phyloP scores from a whole-genome alignment of 148 eudicot species.

The Nepenthes mirabilis region DNA sequence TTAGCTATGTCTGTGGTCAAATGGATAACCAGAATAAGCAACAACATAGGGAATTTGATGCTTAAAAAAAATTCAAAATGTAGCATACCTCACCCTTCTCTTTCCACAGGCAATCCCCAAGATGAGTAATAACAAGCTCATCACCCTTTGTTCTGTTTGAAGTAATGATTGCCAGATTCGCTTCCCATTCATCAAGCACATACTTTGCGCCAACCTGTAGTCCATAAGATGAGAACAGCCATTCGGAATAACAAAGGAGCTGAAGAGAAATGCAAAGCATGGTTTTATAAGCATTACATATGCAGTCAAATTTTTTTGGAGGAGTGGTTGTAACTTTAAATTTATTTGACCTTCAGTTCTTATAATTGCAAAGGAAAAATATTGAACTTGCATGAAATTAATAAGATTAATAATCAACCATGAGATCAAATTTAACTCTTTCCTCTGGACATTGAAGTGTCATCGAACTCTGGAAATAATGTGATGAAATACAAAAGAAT shows the following conservation, averaged over 20 bases:
- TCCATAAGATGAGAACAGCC: background rate
- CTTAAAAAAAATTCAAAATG: background rate
- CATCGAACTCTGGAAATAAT: too few species aligned
- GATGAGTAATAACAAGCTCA: slow-evolving; percentile 83
- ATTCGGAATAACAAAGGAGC: too few species aligned
- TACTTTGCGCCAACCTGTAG: slow-evolving; percentile 29
- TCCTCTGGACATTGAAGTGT: too few species aligned
- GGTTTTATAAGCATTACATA: too few species aligned
- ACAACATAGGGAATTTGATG: background rate
- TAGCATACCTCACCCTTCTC: slow-evolving; percentile 60
- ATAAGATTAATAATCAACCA: too few species aligned
- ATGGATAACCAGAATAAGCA: background rate
- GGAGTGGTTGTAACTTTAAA: too few species aligned
- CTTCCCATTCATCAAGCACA: slow-evolving; percentile 86
- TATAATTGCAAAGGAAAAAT: background rate
- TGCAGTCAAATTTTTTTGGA: too few species aligned
- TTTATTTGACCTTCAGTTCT: background rate
- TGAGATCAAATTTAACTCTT: too few species aligned
- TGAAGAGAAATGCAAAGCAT: too few species aligned
- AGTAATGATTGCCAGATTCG: slow-evolving; percentile 71
- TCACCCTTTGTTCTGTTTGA: slow-evolving; percentile 84
- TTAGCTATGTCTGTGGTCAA: background rate
- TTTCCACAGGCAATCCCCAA: slow-evolving; percentile 84
- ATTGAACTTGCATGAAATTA: too few species aligned
- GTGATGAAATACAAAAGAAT: too few species aligned